phyloP scores from a whole-genome alignment of 2,329 filamentous ascomycete genomes.

The Microdochium nivale region DNA sequence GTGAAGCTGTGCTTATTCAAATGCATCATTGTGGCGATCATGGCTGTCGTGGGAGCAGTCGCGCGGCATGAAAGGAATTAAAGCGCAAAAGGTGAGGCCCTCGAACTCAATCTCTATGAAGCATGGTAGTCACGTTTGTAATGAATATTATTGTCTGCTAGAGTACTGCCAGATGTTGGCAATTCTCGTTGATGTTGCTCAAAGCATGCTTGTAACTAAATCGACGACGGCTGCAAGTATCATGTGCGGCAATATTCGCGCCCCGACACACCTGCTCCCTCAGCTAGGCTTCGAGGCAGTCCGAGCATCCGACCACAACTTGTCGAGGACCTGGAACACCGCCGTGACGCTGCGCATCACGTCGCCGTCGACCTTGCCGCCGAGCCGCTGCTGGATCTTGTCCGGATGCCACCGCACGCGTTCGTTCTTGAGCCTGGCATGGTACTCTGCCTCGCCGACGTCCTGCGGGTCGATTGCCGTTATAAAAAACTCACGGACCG shows the following conservation, averaged over 20 bases:
- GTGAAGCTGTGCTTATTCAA: no score
- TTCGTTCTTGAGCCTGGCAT: conserved; percentile 64
- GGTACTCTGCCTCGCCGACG: conserved; percentile 34
- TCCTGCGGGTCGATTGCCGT: conserved; percentile 32
- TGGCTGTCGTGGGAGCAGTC: no score
- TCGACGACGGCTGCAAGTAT: neutral
- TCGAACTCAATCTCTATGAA: no score
- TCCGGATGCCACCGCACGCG: conserved; percentile 95
- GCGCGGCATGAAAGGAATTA: no score
- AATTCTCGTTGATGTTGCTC: no score
- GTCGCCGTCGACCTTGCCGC: conserved; percentile 59
- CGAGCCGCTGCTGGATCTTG: conserved; percentile 88
- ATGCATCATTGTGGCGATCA: no score
- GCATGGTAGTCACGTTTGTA: no score
- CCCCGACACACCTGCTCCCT: neutral
- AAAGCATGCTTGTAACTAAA: neutral
- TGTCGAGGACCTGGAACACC: conserved; percentile 85
- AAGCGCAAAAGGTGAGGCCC: no score
- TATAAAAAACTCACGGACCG: conserved; percentile 63
- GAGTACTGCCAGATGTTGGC: no score
- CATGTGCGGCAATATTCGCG: neutral
- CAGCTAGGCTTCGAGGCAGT: conserved; percentile 8
- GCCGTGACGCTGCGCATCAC: conserved; percentile 76
- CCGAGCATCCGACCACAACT: conserved; percentile 61
- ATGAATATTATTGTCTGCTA: no score